phyloP scores from a whole-genome alignment of 306 rosid genomes.

The Trichosanthes cucumerina region DNA sequence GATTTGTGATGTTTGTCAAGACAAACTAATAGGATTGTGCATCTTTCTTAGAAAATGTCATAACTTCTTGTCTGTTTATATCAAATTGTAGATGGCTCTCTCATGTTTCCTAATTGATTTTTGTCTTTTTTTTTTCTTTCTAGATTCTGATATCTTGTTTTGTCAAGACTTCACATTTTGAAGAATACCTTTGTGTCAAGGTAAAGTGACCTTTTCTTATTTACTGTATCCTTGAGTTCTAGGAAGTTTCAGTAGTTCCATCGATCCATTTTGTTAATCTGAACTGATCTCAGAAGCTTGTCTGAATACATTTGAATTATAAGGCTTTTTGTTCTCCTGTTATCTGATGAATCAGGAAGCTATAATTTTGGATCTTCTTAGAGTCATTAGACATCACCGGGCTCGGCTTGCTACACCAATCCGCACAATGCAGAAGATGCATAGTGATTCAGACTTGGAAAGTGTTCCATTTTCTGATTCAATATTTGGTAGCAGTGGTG shows the following conservation, averaged over 20 bases:
- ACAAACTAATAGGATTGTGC: not conserved
- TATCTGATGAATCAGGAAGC: constrained; percentile 45
- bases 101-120: not conserved
- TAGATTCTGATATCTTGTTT: constrained; percentile 91
- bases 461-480: constrained; percentile 64
- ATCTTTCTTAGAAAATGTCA: not conserved
- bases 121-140: constrained; percentile 14
- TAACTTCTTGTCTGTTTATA: not conserved
- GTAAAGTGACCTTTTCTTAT: constrained; percentile 30
- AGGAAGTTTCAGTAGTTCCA: not conserved
- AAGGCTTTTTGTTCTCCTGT: not conserved
- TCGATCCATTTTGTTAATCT: not conserved
- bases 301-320: not conserved
- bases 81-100: not conserved
- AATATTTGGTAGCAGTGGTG: constrained; percentile 30
- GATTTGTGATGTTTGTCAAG: not conserved
- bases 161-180: constrained; percentile 85
- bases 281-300: not conserved
- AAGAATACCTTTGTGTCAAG: constrained; percentile 88
- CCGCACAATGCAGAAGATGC: constrained; percentile 75
- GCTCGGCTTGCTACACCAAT: constrained; percentile 98
- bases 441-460: constrained; percentile 58
- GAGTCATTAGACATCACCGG: constrained; percentile 89
- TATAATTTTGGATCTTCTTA: constrained; percentile 84
- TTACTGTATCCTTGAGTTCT: not conserved